Evolutionary conservation across 2,329 filamentous ascomycete species (phyloP), one percentile per base, ranked within the genome.

Genomic region (Arthrobotrys sinensis): DNA sequence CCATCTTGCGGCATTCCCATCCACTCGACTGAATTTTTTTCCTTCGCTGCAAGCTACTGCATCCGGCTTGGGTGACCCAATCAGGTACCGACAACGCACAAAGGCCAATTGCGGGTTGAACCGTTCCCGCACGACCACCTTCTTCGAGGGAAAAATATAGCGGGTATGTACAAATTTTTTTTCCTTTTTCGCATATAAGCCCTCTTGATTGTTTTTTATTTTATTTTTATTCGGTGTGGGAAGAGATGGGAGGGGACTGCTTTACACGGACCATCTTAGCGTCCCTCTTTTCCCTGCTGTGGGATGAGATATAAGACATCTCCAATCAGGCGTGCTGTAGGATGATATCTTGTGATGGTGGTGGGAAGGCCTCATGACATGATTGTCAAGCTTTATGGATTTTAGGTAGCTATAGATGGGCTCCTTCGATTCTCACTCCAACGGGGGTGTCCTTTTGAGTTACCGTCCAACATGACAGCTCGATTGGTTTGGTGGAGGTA

Each of bases 51-150:
- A 78, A 72, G 75, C 67, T 72, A 53, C 75, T 78, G 75, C 75
- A 78, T 78, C 71, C 63, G 75, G 75, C 67, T 72, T 78, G 67
- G 53, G 70, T 72, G 73, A 78, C 75, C 75, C 75, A 78, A 78
- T 78, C 75, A 78, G 62, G 75, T 78, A 78, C 75, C 75, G 75
- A 78, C 75, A 78, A 78, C 75, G 75, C 75, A 78, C 75, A 78
- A 72, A 72, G 48, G 75, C 67, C 67, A 78, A 78, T 72, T 78
- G 67, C 75, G 62, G 75, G 75, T 67, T 78, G 75, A 78, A 78
- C 75, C 67, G 62, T 78, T 78, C 75, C 75, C 55, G 75, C 75
- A 72, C 75, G 75, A 78, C 55, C 67, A 72, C 67, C 64, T 55
- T 28, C 60, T 28, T 55, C 43, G 32, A 68, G 50, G 55, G 21